Percentiles rank a stretch among this genome's conserved stretches.
Evolutionary conservation across 2,329 filamentous ascomycete genomes (phyloP).

Genomic region (Gnomoniopsis smithogilvyi): DNA sequence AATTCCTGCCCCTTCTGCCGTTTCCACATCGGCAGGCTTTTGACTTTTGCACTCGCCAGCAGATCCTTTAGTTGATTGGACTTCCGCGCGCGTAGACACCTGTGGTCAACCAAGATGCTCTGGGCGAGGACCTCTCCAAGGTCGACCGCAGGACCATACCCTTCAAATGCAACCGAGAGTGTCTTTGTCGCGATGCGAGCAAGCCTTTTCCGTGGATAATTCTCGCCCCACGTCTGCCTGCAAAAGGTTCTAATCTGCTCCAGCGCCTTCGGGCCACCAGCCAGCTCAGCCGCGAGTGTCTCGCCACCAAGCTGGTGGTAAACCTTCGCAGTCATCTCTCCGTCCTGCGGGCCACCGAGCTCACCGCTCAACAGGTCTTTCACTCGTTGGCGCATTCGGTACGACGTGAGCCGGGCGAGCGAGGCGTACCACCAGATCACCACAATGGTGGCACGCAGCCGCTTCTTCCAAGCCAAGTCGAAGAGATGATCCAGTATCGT

Average conservation of each 20-base stretch:
- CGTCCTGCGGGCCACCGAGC: background rate
- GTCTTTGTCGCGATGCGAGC: background rate
- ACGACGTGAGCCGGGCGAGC: slow-evolving; percentile 23
- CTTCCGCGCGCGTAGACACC: background rate
- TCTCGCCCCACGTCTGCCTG: background rate
- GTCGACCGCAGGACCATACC: background rate
- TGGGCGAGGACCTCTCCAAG: slow-evolving; percentile 1
- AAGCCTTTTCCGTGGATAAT: background rate
- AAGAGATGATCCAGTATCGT: slow-evolving; percentile 37
- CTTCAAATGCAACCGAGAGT: slow-evolving; percentile 7
- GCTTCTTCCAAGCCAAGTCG: slow-evolving; percentile 30
- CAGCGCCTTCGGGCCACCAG: slow-evolving; percentile 6
- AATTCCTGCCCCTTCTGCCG: background rate
- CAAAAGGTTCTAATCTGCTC: background rate
- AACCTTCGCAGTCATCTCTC: background rate
- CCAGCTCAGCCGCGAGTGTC: slow-evolving; percentile 11
- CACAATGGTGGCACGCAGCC: slow-evolving; percentile 29
- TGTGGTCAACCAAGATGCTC: slow-evolving; percentile 1
- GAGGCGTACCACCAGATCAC: slow-evolving; percentile 33
- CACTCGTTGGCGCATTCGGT: slow-evolving; percentile 26
- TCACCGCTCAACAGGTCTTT: slow-evolving; percentile 6
- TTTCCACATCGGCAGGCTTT: background rate
- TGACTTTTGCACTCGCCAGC: background rate
- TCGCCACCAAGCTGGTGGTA: slow-evolving; percentile 8
- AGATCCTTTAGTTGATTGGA: background rate